Conservation (phyloP, 371 early-diverging fungal genomes). For the Saksenaea oblongispora region DNA sequence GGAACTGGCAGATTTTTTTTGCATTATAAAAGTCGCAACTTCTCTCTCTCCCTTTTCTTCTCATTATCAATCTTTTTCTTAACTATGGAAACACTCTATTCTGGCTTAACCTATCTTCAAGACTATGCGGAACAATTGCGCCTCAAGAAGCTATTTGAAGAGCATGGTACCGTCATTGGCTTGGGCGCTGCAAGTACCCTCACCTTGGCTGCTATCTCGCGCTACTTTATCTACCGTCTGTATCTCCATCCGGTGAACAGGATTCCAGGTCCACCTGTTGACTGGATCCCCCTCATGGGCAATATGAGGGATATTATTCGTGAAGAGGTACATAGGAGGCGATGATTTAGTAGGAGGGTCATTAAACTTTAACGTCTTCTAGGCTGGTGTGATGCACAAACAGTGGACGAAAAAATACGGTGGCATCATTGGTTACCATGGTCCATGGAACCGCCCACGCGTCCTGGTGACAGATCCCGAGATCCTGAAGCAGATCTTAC, state of each 20-base stretch:
- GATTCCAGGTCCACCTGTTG: constrained; percentile 61
- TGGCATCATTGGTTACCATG: constrained; percentile 47
- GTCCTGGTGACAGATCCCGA: constrained; percentile 54
- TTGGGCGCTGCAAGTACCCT: neutral
- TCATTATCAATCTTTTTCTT: neutral
- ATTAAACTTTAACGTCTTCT: no score
- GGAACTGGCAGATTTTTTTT: neutral
- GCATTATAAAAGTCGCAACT: neutral
- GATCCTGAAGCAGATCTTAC: constrained; percentile 52
- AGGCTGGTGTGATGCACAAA: constrained; percentile 46
- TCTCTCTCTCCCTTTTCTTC: neutral
- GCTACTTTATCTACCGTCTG: constrained; percentile 41
- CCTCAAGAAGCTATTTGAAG: neutral
- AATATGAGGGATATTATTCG: constrained; percentile 47
- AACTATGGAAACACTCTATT: neutral
- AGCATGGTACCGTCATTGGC: neutral
- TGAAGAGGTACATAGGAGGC: constrained; percentile 50
- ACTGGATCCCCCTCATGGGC: constrained; percentile 54
- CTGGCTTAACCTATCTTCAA: neutral
- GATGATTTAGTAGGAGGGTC: no score
- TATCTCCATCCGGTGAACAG: constrained; percentile 50
- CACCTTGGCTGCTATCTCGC: neutral
- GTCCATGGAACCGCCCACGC: constrained; percentile 49
- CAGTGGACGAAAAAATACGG: constrained; percentile 57
- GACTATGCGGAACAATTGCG: neutral